Evolutionary conservation across 495 filamentous ascomycete species (phyloP).

Genomic region (Daldinia decipiens): DNA sequence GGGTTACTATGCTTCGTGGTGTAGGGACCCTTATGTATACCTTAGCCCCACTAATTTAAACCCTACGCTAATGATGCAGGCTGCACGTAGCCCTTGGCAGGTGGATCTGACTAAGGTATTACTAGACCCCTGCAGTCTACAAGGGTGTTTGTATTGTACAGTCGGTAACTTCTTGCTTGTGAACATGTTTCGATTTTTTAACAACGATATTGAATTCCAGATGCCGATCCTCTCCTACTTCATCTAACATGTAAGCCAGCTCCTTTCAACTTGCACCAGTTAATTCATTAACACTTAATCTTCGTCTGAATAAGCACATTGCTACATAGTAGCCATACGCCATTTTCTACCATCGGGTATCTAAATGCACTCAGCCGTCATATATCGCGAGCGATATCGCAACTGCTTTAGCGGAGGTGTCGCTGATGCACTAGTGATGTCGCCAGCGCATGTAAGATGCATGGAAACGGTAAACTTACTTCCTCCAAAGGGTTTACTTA

Average conservation of each 20-base stretch:
- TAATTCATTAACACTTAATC: not conserved
- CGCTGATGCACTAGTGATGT: not conserved
- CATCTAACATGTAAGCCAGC: not conserved
- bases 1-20: too few relatives aligned
- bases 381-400: not conserved
- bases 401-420: not conserved
- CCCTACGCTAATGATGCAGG: not conserved
- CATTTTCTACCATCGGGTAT: not conserved
- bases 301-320: not conserved
- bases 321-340: not conserved
- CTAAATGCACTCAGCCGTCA: not conserved
- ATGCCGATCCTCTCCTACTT: not conserved
- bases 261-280: not conserved
- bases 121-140: not conserved
- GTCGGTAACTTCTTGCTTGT: not conserved
- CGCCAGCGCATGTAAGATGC: not conserved
- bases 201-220: not conserved
- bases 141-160: too few relatives aligned
- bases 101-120: slow-evolving; percentile 1
- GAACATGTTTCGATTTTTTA: not conserved
- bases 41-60: not conserved
- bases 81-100: not conserved
- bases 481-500: not conserved
- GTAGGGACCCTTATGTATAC: not conserved
- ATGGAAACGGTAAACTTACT: not conserved